Conservation (phyloP, 2,329 filamentous ascomycete genomes). For the Ophiostoma angusticollis region DNA sequence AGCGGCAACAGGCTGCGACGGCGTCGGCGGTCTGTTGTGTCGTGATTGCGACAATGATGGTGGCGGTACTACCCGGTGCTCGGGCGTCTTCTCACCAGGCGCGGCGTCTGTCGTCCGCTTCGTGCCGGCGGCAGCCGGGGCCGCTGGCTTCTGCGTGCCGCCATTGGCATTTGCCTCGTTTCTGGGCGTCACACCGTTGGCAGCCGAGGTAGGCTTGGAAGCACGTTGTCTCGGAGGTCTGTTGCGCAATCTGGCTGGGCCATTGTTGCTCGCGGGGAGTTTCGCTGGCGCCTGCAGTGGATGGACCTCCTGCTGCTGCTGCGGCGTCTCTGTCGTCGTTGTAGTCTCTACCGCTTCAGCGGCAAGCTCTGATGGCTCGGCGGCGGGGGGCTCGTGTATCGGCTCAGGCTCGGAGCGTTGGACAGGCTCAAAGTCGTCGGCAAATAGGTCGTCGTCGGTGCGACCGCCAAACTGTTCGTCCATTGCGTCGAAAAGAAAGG, state of each 20-base stretch:
- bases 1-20: conserved; percentile 1
- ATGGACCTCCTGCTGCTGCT: too few species aligned
- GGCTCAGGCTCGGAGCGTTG: neutral
- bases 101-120: neutral
- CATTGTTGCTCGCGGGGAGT: neutral
- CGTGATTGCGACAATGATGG: conserved; percentile 14
- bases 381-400: neutral
- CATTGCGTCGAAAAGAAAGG: conserved; percentile 25
- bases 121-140: neutral
- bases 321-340: too few species aligned
- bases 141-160: neutral
- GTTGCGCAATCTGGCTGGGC: too few species aligned
- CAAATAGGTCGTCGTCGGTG: conserved; percentile 50
- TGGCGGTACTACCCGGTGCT: conserved; percentile 3
- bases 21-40: conserved; percentile 11
- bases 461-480: conserved; percentile 49
- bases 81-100: neutral
- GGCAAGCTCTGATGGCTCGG: too few species aligned
- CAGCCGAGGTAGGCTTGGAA: too few species aligned
- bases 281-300: neutral
- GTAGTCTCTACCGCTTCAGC: too few species aligned
- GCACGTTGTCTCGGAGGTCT: too few species aligned
- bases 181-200: neutral
- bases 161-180: neutral
- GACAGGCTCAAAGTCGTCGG: conserved; percentile 48